A percentile compares a stretch with the other conserved stretches of the same genome.
phyloP scores from a whole-genome alignment of 208 protist species.

The Herpetomonas samuelpessoai region DNA sequence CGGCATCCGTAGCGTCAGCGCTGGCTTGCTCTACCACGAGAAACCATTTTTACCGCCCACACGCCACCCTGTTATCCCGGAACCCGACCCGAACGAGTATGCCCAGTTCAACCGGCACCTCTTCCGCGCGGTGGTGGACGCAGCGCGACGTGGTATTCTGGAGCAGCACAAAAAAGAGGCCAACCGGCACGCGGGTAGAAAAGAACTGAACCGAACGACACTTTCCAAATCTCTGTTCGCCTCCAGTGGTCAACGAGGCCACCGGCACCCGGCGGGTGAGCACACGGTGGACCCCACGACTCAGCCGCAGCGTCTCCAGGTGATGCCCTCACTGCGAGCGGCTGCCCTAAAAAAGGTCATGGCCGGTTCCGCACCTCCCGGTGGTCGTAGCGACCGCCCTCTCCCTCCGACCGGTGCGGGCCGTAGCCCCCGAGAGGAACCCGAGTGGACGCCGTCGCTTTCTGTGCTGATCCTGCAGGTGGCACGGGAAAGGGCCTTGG shows the following conservation, averaged over 20 bases:
- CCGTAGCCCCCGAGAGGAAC: too few species aligned
- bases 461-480: constrained; percentile 62
- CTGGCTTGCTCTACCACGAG: constrained; percentile 13
- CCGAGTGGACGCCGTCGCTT: constrained; percentile 30
- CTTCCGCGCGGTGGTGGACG: background rate
- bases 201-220: background rate
- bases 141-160: background rate
- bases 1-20: too few species aligned
- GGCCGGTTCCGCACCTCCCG: too few species aligned
- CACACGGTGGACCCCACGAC: too few species aligned
- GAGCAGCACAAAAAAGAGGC: background rate
- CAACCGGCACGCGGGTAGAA: background rate
- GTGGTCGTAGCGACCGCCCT: too few species aligned
- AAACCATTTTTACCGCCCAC: constrained; percentile 26
- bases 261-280: too few species aligned
- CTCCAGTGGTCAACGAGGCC: too few species aligned
- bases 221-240: background rate
- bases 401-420: too few species aligned
- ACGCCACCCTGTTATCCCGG: background rate
- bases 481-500: constrained; percentile 47
- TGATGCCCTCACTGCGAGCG: constrained; percentile 3
- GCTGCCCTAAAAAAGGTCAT: background rate
- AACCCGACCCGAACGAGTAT: background rate
- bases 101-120: background rate
- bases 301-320: constrained; percentile 7